Evolutionary conservation across 192 early-diverging fungal species (phyloP).

Genomic region (Podila verticillata): DNA sequence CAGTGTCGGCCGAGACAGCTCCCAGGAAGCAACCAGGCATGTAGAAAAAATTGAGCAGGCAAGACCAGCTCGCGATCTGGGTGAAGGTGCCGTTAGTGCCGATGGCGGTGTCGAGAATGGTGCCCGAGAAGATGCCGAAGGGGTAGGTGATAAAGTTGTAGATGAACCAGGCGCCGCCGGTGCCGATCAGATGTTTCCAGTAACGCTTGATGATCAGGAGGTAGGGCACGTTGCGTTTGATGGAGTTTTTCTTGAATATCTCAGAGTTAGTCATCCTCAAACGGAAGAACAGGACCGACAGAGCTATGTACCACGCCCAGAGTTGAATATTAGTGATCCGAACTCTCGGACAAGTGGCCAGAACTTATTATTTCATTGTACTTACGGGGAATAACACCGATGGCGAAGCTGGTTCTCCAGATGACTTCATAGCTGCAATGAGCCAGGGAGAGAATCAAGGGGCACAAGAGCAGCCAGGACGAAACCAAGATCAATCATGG

Average conservation of each 20-base stretch:
- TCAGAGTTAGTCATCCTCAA: conserved; percentile 57
- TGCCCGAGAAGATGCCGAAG: background rate
- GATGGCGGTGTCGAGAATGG: conserved; percentile 3
- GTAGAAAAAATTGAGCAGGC: conserved; percentile 55
- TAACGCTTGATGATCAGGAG: conserved; percentile 47
- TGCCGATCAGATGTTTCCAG: conserved; percentile 57
- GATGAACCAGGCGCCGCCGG: conserved; percentile 19
- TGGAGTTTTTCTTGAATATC: conserved; percentile 43
- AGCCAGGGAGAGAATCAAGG: conserved; percentile 52
- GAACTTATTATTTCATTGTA: no score
- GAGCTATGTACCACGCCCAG: background rate
- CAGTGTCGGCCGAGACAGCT: conserved; percentile 51
- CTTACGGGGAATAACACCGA: conserved; percentile 42
- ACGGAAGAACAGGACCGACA: conserved; percentile 56
- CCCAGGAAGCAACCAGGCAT: conserved; percentile 57
- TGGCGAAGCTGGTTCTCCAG: conserved; percentile 60
- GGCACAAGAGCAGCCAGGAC: conserved; percentile 35
- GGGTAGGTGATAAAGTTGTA: conserved; percentile 10
- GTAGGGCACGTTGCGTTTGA: conserved; percentile 56
- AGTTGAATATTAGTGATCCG: no score
- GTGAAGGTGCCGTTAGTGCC: conserved; percentile 19
- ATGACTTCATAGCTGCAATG: conserved; percentile 39
- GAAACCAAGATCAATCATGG: conserved; percentile 46
- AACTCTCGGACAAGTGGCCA: no score
- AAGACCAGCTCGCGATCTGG: conserved; percentile 49